A percentile compares a stretch with the other conserved stretches of the same genome.
These are phyloP conservation scores for Talaromyces ruber DNA, from an alignment of 495 filamentous ascomycete genomes.

Conservation along the genomic window DNA sequence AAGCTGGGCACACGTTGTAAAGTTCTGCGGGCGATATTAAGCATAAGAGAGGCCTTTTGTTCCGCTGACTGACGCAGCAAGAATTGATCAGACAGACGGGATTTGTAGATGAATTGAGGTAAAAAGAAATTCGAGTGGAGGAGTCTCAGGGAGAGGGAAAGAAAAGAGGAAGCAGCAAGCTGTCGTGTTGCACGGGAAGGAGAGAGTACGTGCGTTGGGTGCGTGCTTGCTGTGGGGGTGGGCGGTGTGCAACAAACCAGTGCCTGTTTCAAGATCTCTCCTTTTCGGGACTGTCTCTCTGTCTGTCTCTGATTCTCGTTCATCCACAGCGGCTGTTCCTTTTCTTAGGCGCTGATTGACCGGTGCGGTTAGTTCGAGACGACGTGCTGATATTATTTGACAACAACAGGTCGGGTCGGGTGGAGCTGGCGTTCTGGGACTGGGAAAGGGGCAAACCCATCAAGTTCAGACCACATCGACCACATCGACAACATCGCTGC, in stretches of 20 bases:
- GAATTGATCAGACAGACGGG: slow-evolving; percentile 13
- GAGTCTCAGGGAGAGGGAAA: not conserved
- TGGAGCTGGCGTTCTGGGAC: not conserved
- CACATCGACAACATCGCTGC: not conserved
- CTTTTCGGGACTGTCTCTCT: not conserved
- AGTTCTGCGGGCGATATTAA: slow-evolving; percentile 42
- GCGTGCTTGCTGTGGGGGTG: not conserved
- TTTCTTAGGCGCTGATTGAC: not conserved
- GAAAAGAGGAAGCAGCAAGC: not conserved
- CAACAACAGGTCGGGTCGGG: not conserved
- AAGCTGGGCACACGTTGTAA: slow-evolving; percentile 51
- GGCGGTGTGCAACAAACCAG: not conserved
- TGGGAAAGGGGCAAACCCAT: slow-evolving; percentile 1
- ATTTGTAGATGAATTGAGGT: not conserved
- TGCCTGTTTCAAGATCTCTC: not conserved
- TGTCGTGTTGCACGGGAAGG: not conserved
- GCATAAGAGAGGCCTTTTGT: slow-evolving; percentile 34
- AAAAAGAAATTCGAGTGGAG: not conserved
- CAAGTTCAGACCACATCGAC: not conserved
- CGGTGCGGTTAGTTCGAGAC: not conserved
- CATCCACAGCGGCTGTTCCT: not conserved
- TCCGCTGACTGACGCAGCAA: slow-evolving; percentile 25
- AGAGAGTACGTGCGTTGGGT: not conserved
- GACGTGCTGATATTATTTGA: not conserved
- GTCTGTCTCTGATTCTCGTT: not conserved